Conservation (phyloP, 2,329 filamentous ascomycete genomes). For the Aspergillus arachidicola region DNA sequence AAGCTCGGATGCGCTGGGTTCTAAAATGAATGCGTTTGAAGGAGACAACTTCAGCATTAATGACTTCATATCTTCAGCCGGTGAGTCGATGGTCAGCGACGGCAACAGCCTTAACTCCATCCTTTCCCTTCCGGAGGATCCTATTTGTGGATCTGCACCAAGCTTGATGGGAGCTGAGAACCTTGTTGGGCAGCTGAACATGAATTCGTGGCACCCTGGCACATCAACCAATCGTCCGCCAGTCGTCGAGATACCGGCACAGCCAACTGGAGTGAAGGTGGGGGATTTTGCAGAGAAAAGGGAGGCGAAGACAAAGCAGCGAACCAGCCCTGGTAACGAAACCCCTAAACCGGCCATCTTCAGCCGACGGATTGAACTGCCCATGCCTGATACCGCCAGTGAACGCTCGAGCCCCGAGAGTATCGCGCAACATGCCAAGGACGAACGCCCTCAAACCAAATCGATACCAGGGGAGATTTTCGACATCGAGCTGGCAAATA, state of each 20-base stretch:
- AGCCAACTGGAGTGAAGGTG: conserved; percentile 33
- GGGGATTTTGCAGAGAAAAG: conserved; percentile 26
- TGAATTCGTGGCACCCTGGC: conserved; percentile 46
- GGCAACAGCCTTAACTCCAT: conserved; percentile 41
- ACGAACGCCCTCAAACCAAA: conserved; percentile 8
- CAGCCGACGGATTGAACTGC: conserved; percentile 42
- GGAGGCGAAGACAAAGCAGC: conserved; percentile 15
- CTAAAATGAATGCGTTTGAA: conserved; percentile 31
- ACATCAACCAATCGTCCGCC: conserved; percentile 32
- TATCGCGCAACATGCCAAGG: conserved; percentile 15
- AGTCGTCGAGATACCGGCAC: conserved; percentile 35
- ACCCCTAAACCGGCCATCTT: conserved; percentile 37
- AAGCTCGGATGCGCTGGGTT: conserved; percentile 53
- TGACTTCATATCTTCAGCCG: conserved; percentile 42
- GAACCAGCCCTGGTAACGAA: conserved; percentile 24
- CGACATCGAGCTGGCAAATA: conserved; percentile 42
- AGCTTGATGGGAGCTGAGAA: conserved; percentile 53
- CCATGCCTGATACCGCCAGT: conserved; percentile 42
- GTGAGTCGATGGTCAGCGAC: conserved; percentile 43
- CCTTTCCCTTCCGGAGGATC: conserved; percentile 39
- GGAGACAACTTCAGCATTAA: conserved; percentile 39
- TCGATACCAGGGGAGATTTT: conserved; percentile 21
- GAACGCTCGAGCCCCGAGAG: conserved; percentile 33
- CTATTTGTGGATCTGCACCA: conserved; percentile 42
- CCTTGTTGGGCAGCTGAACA: conserved; percentile 50